Percentiles rank a stretch among this genome's conserved stretches.
phyloP scores from a whole-genome alignment of 2,329 filamentous ascomycete species.

The Penicillium verrucosum region DNA sequence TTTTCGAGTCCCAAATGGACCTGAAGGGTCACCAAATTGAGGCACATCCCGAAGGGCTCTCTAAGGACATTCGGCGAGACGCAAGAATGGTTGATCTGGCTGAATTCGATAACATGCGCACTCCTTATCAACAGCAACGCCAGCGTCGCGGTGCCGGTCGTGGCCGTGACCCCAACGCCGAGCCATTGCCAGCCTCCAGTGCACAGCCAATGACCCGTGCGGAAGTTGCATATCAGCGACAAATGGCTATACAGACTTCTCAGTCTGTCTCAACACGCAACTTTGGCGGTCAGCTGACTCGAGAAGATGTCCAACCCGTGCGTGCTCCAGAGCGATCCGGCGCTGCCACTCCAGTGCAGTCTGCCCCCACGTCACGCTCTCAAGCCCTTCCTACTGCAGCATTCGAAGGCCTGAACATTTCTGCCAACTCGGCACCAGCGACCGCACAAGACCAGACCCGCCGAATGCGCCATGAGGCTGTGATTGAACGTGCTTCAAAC shows the following conservation, averaged over 20 bases:
- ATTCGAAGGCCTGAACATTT: slow-evolving; percentile 53
- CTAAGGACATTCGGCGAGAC: slow-evolving; percentile 80
- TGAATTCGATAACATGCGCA: slow-evolving; percentile 75
- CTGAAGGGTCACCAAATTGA: slow-evolving; percentile 89
- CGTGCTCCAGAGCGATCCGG: slow-evolving; percentile 44
- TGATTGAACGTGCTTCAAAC: slow-evolving; percentile 78
- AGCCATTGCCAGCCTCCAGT: slow-evolving; percentile 71
- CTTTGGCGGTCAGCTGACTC: slow-evolving; percentile 81
- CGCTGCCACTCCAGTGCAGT: slow-evolving; percentile 27
- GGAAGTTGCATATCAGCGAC: slow-evolving; percentile 85
- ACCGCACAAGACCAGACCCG: slow-evolving; percentile 78
- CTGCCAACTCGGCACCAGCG: slow-evolving; percentile 42
- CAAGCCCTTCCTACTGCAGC: slow-evolving; percentile 35
- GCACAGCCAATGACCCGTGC: slow-evolving; percentile 79
- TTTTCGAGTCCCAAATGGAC: slow-evolving; percentile 93
- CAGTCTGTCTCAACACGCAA: slow-evolving; percentile 75
- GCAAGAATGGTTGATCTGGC: slow-evolving; percentile 83
- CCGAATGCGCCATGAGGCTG: slow-evolving; percentile 73
- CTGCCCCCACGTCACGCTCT: slow-evolving; percentile 21
- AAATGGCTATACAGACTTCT: slow-evolving; percentile 85
- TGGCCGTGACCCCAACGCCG: slow-evolving; percentile 82
- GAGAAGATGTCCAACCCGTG: slow-evolving; percentile 46
- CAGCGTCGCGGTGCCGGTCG: slow-evolving; percentile 60
- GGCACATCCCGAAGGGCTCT: slow-evolving; percentile 72
- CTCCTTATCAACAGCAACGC: slow-evolving; percentile 64